Evolutionary conservation across 2,329 filamentous ascomycete species (phyloP), one percentile per base, ranked within the genome.

Genomic region (Neocatenulostroma microsporum): DNA sequence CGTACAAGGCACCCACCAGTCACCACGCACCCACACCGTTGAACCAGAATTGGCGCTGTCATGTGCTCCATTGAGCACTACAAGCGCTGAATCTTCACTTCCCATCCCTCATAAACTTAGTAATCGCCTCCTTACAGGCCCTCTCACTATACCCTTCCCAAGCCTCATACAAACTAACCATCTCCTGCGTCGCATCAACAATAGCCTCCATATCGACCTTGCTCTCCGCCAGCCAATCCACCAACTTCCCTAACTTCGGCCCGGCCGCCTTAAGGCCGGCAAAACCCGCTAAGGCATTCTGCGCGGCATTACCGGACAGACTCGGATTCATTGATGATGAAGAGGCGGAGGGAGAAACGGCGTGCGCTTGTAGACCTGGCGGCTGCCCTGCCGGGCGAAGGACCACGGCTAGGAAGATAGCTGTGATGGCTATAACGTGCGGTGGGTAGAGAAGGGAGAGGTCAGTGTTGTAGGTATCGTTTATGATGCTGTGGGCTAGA

Each of bases 391-490:
- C 70, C 0, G 84, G 84, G 36, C 84, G 78, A 24, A 94, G 74
- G 4, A 91, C 82, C n/a, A 94, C 73, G 1, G 85, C 80, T 5
- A 94, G 70, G 39, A 94, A 76, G 41, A 94, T 82, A 5, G 86
- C 83, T 21, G 86, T 88, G 26, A 94, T 74, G n/a, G 86, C 86
- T 38, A 94, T 80, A 32, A 85, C 73, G 53, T 94, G 86, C n/a
- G 88, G 88, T 10, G 87, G 73, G 54, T 87, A 82, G 0, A 93
- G 71, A 11, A 95, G 69, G 2, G 85, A 84, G n/a, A 94, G 69
- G 57, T 95, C 88, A 6, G 88, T 94, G 62, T 93, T 80, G 64
- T 85, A 94, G 58, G 85, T 83, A 59, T 95, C 88, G 62, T 94
- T 95, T 57, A 94, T 80, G 42, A 94, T 78, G 2, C 78, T 83